Conservation (phyloP, 2,329 filamentous ascomycete genomes). For the Salinomyces thailandicus region DNA sequence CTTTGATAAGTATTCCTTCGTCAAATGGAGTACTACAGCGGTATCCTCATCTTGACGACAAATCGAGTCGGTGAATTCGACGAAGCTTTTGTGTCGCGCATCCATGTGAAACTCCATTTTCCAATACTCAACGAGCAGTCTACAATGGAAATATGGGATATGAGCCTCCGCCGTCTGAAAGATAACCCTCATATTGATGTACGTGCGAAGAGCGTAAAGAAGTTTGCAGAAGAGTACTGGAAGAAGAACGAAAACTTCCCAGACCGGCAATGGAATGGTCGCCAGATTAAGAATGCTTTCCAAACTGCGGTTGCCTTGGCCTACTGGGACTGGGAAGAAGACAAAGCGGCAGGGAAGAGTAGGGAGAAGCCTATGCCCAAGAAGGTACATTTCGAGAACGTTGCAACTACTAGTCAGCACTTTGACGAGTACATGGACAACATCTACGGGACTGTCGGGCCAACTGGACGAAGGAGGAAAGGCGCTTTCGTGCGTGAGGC, state of each 20-base stretch:
- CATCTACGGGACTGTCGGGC: background rate
- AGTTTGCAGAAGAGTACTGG: background rate
- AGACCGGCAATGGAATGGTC: slow-evolving; percentile 24
- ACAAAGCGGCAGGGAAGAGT: background rate
- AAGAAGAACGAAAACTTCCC: background rate
- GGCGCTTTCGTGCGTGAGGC: background rate
- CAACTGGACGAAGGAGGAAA: background rate
- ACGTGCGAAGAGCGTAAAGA: background rate
- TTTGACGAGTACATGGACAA: slow-evolving; percentile 4
- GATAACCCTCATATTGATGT: background rate
- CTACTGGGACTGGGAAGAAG: slow-evolving; percentile 11
- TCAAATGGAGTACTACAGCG: slow-evolving; percentile 29
- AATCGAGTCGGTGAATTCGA: slow-evolving; percentile 29
- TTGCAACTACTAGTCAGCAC: background rate
- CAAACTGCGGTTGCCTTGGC: slow-evolving; percentile 28
- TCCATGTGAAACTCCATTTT: slow-evolving; percentile 14
- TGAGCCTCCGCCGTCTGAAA: background rate
- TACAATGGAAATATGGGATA: background rate
- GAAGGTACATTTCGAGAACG: background rate
- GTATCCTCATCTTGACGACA: slow-evolving; percentile 32
- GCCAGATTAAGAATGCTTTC: slow-evolving; percentile 30
- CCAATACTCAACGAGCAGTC: background rate
- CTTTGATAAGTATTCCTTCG: background rate
- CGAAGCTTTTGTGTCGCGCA: slow-evolving; percentile 27
- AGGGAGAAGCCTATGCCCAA: background rate